Base-by-base conservation (phyloP, 495 filamentous ascomycete genomes). In the Penicillium soppii region DNA sequence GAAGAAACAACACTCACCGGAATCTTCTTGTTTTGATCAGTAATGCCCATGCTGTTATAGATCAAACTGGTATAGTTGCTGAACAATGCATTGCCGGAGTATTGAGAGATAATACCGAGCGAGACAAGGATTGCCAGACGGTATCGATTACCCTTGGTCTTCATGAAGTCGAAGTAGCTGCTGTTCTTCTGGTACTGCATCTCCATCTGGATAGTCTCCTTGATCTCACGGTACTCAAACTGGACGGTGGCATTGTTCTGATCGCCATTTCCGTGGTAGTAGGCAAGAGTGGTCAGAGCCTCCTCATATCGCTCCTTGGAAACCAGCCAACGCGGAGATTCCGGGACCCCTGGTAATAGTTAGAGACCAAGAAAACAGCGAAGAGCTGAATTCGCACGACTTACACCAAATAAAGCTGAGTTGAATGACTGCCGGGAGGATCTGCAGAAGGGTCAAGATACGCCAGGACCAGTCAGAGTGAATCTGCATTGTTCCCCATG, bases 71-170 rank as follows among this genome's bases (percentile, higher is more conserved):
- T 63, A 53, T 83, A 86, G 70, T 85, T 83, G 47, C 75, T 82
- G 61, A 86, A 78, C 40, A 87, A 73, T 48, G 76, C 82, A 55
- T 86, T 87, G 37, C 84, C 84, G 43, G 75, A 79, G 74, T 81
- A 87, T 68, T 87, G 84, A 2, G 79, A 82, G 33, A 60, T 60
- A 35, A 60, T 79, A 54, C 83, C 84, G 25, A 85, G 67, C 12
- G 78, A 81, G 26, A 83, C 59, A 36, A 83, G 71, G 17, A 87
- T 53, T 23, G 59, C 49, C 12, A 86, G 61, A 21, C 84, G 76
- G 59, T 85, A 82, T 13, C 83, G 77, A 71, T 88, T 88, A 49
- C 86, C 85, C 66, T 74, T 81, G 49, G 84, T 87, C 47, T 64
- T 66, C 75, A 87, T 73, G 73, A 88, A 84, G 56, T 86, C 82